Base-by-base conservation (phyloP, 176 grass and related monocot species). In the Aegilops tauschii region DNA sequence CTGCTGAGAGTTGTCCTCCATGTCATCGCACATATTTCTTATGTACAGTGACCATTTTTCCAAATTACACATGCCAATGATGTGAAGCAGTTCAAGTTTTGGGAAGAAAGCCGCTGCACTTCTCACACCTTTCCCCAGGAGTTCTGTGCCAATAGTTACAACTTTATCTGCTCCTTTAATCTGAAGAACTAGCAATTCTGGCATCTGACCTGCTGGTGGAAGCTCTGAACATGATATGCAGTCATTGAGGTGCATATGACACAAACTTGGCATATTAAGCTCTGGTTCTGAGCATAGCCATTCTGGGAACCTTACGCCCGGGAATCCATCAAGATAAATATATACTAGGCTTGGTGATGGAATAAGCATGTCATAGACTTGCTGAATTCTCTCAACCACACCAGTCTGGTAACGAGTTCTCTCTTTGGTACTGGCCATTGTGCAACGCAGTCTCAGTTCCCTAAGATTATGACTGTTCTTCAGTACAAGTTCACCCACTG, bases 181-280 rank as follows among this genome's bases (percentile, higher is more conserved):
- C 0, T 78, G 21, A 78, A 78, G 25, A n/a, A 86, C 32, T 23
- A 23, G 50, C 6, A 86, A 16, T 31, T 37, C 42, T 78, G 14
- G 63, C 74, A 85, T 28, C n/a, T 85, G 74, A 1, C 74, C 73
- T 30, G 84, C 84, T 21, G 84, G 76, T 61, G 84, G 76, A 29
- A 86, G 84, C 76, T 25, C 17, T 23, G 23, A 32, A 45, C 76
- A 86, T 31, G 75, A 59, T 69, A 70, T 70, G 6, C 84, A 79
- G 0, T 77, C 34, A 4, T 61, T 31, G 2, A 78, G 63, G n/a
- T 59, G 74, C 84, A 86, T 78, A 2, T 86, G 83, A 42, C 7
- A 30, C 62, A 85, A 20, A 54, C 8, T 17, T 58, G 83, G 83
- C 44, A 85, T 32, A 10, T 11, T 78, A 21, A 3, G 8, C 45